Evolutionary conservation across 495 filamentous ascomycete species (phyloP).

Genomic region (Tuber aestivum): DNA sequence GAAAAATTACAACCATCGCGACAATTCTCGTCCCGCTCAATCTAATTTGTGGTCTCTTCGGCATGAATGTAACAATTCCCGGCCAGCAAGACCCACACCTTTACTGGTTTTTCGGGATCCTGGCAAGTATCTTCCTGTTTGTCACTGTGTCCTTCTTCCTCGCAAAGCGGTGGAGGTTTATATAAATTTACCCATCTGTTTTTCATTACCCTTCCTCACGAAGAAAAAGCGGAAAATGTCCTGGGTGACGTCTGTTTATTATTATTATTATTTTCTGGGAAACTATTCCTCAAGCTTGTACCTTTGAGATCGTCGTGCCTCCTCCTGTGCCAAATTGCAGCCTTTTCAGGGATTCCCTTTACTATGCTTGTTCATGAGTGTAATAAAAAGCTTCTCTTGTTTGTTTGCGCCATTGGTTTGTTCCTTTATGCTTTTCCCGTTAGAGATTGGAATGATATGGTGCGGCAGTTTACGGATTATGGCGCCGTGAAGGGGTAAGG

Average conservation of each 20-base stretch:
- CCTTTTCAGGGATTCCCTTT: not conserved
- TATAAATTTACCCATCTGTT: slow-evolving; percentile 15
- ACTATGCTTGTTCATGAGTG: not conserved
- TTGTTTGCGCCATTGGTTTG: not conserved
- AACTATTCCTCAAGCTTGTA: not conserved
- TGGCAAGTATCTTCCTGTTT: slow-evolving; percentile 68
- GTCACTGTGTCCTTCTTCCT: slow-evolving; percentile 69
- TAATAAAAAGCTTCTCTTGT: not conserved
- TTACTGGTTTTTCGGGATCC: slow-evolving; percentile 61
- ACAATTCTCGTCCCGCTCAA: slow-evolving; percentile 98
- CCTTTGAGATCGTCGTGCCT: not conserved
- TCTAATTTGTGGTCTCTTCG: slow-evolving; percentile 96
- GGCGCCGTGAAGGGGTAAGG: not conserved
- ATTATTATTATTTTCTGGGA: not conserved
- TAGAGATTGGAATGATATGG: not conserved
- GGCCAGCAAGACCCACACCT: slow-evolving; percentile 59
- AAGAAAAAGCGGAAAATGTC: not conserved
- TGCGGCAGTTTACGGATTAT: not conserved
- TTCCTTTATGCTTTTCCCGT: not conserved
- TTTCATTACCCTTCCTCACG: not conserved
- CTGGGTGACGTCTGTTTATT: not conserved
- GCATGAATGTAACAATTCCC: slow-evolving; percentile 96
- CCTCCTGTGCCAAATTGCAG: not conserved
- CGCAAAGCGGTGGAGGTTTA: slow-evolving; percentile 60
- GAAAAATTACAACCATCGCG: slow-evolving; percentile 89